Percentiles rank a stretch among this genome's conserved stretches.
phyloP scores from a whole-genome alignment of 495 filamentous ascomycete species.

The Penicillium verhagenii region DNA sequence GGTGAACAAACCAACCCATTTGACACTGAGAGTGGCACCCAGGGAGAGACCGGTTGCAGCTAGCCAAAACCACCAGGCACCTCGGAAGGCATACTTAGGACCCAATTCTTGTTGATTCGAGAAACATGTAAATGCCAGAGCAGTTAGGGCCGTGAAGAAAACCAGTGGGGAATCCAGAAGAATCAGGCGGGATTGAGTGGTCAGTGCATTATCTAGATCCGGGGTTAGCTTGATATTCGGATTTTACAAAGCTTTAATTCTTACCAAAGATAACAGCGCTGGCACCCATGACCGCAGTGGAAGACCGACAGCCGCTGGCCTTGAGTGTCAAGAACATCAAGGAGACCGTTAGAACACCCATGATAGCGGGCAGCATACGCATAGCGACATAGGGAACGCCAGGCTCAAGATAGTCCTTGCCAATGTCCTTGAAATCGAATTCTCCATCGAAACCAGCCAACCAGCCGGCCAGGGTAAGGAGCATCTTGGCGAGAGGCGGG shows the following conservation, averaged over 20 bases:
- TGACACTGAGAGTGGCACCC: conserved; percentile 91
- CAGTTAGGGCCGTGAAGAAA: conserved; percentile 90
- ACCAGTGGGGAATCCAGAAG: conserved; percentile 94
- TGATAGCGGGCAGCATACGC: conserved; percentile 86
- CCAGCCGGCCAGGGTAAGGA: conserved; percentile 94
- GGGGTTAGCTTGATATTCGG: conserved; percentile 11
- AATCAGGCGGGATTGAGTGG: conserved; percentile 93
- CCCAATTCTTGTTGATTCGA: conserved; percentile 96
- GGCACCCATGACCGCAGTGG: conserved; percentile 77
- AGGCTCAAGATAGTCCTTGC: conserved; percentile 95
- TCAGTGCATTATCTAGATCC: conserved; percentile 79
- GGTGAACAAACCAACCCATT: conserved; percentile 98
- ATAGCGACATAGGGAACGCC: conserved; percentile 97
- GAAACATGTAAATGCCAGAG: conserved; percentile 86
- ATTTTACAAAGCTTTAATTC: conserved; percentile 9
- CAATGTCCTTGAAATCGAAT: conserved; percentile 99
- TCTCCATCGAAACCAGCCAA: conserved; percentile 91
- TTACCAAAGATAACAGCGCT: conserved; percentile 86
- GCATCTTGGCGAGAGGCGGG: conserved; percentile 92
- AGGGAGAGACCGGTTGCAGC: conserved; percentile 80
- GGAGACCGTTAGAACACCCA: conserved; percentile 82
- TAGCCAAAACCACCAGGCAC: conserved; percentile 98
- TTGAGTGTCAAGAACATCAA: conserved; percentile 94
- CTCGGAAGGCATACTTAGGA: conserved; percentile 77
- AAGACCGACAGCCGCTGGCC: conserved; percentile 82